Percentiles rank a stretch among this genome's conserved stretches.
phyloP scores from a whole-genome alignment of 225 moss, liverwort and hornwort genomes.

The Antitrichia curtipendula region DNA sequence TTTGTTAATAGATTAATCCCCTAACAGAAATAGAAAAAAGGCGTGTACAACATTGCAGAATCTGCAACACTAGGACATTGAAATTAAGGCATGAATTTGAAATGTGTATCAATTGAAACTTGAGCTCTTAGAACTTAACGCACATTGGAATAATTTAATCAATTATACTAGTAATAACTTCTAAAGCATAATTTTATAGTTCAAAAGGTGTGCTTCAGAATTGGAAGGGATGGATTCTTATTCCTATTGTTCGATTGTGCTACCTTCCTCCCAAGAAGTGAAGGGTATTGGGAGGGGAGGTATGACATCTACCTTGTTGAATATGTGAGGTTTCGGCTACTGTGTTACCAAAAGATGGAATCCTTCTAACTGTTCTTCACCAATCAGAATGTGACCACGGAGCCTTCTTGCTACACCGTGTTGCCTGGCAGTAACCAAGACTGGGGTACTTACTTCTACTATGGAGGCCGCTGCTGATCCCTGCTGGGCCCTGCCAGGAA shows the following conservation, averaged over 20 bases:
- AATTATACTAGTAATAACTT: neutral
- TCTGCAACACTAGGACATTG: neutral
- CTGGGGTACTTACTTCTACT: conserved; percentile 35
- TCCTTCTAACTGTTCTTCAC: neutral
- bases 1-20: too few species aligned
- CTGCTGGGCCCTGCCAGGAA: neutral
- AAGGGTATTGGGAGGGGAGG: neutral
- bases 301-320: neutral
- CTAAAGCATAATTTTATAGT: neutral
- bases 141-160: neutral
- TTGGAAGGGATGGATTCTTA: neutral
- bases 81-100: neutral
- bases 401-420: conserved; percentile 28
- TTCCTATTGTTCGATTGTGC: neutral
- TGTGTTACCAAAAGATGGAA: neutral
- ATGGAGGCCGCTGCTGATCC: conserved; percentile 26
- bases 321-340: neutral
- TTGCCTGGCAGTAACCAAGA: neutral
- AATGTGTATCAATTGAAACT: neutral
- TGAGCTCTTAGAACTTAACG: neutral
- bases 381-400: conserved; percentile 18
- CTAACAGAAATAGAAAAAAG: too few species aligned
- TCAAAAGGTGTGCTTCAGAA: neutral
- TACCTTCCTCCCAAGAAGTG: neutral
- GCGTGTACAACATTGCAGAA: neutral